These are phyloP conservation scores for Teunomyces lycoperdinae DNA, from an alignment of 805 yeast genomes.

Conservation along the genomic window DNA sequence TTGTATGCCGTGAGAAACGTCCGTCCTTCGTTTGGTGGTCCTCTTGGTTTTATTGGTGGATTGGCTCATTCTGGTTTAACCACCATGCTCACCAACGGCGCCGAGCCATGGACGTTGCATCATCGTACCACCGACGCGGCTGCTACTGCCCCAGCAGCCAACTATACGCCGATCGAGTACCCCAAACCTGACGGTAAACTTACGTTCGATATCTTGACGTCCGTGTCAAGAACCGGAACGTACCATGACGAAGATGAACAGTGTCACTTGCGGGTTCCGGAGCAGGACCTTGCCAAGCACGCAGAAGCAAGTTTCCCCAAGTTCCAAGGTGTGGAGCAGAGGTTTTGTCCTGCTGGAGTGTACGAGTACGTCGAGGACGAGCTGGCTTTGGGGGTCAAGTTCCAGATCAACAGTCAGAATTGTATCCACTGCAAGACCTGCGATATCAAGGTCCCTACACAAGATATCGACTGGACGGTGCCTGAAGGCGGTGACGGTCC, in stretches of 20 bases:
- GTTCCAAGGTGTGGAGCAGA: conserved; percentile 81
- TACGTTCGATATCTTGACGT: conserved; percentile 87
- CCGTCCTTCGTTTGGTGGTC: conserved; percentile 83
- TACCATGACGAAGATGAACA: conserved; percentile 92
- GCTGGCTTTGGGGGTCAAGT: conserved; percentile 63
- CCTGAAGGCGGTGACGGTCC: conserved; percentile 99
- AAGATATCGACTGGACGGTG: conserved; percentile 93
- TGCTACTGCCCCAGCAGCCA: conserved; percentile 64
- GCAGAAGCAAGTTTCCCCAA: conserved; percentile 67
- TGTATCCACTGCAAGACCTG: conserved; percentile 99
- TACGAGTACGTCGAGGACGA: conserved; percentile 87
- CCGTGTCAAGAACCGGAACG: conserved; percentile 96
- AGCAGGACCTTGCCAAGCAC: conserved; percentile 64
- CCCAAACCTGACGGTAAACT: conserved; percentile 96
- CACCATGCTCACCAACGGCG: conserved; percentile 74
- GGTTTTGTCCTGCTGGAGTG: conserved; percentile 98
- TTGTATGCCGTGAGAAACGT: conserved; percentile 82
- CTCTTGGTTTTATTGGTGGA: conserved; percentile 80
- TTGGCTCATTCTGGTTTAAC: conserved; percentile 80
- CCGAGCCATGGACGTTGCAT: conserved; percentile 83
- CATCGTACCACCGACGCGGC: conserved; percentile 70
- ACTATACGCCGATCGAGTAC: conserved; percentile 72
- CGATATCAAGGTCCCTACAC: conserved; percentile 94
- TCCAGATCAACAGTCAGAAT: conserved; percentile 93
- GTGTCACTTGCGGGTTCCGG: conserved; percentile 70